Percentiles rank a stretch among this genome's conserved stretches.
phyloP scores from a whole-genome alignment of 2,329 filamentous ascomycete genomes.

The Fusarium gaditjirri region DNA sequence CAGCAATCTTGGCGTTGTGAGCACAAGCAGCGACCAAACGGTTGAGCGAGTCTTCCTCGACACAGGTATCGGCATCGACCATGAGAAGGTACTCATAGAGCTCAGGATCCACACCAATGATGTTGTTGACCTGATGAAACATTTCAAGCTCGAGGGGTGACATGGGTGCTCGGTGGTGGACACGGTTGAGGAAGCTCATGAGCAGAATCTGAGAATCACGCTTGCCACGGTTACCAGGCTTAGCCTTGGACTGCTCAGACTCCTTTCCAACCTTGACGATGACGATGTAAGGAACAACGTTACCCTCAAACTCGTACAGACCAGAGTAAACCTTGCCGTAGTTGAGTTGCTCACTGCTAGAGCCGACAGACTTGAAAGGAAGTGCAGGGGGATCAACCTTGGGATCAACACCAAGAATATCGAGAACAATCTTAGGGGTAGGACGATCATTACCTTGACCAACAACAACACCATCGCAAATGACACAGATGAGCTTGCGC shows the following conservation, averaged over 20 bases:
- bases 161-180: slow-evolving; percentile 95
- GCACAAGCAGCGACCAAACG: slow-evolving; percentile 91
- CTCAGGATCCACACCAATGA: slow-evolving; percentile 97
- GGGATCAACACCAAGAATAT: slow-evolving; percentile 96
- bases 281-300: slow-evolving; percentile 95
- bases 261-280: slow-evolving; percentile 98
- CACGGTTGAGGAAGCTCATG: slow-evolving; percentile 97
- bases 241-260: slow-evolving; percentile 88
- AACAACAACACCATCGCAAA: slow-evolving; percentile 97
- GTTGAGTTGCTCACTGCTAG: slow-evolving; percentile 91
- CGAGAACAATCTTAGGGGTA: slow-evolving; percentile 96
- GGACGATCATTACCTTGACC: slow-evolving; percentile 96
- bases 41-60: slow-evolving; percentile 91
- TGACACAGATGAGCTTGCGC: slow-evolving; percentile 93
- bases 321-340: slow-evolving; percentile 99
- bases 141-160: slow-evolving; percentile 96
- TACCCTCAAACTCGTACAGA: slow-evolving; percentile 96
- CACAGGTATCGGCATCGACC: slow-evolving; percentile 97
- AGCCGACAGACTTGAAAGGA: slow-evolving; percentile 92
- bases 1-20: slow-evolving; percentile 94
- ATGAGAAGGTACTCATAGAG: slow-evolving; percentile 97
- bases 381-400: slow-evolving; percentile 95
- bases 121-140: slow-evolving; percentile 99
- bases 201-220: slow-evolving; percentile 96
- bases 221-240: slow-evolving; percentile 98